A percentile compares a stretch with the other conserved stretches of the same genome.
Conservation (phyloP, 257 asterid genomes). For the Solanum paucissectum region DNA sequence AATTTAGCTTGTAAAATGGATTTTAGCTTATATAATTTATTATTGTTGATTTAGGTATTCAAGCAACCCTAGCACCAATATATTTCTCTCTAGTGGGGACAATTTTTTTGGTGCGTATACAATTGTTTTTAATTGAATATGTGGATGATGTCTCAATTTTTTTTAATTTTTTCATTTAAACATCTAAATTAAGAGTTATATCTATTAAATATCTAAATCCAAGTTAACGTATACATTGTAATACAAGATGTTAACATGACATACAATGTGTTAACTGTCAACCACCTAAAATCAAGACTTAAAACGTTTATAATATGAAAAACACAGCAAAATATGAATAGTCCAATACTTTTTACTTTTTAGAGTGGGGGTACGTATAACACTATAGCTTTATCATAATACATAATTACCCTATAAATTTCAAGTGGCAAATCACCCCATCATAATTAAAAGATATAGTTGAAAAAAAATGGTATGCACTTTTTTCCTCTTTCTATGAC, state of each 20-base stretch:
- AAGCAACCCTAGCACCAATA: neutral
- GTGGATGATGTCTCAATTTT: no score
- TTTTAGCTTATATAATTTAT: neutral
- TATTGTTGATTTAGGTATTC: neutral
- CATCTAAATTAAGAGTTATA: neutral
- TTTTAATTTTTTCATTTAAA: neutral
- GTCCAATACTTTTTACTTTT: neutral
- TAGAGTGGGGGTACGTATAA: neutral
- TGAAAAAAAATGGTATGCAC: neutral
- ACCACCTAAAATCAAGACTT: neutral
- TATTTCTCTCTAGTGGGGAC: neutral
- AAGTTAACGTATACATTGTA: no score
- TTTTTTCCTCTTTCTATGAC: neutral
- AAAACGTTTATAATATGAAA: neutral
- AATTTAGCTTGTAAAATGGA: neutral
- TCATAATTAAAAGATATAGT: neutral
- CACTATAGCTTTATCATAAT: neutral
- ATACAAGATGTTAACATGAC: no score
- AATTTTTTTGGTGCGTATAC: no score
- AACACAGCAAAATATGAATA: neutral
- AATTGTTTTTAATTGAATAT: no score
- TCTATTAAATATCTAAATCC: neutral
- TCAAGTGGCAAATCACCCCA: neutral
- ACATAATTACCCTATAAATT: neutral
- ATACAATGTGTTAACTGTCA: no score